Percentiles rank a stretch among this genome's conserved stretches.
Evolutionary conservation across 805 yeast genomes (phyloP).

Genomic region (Starmera amethionina): DNA sequence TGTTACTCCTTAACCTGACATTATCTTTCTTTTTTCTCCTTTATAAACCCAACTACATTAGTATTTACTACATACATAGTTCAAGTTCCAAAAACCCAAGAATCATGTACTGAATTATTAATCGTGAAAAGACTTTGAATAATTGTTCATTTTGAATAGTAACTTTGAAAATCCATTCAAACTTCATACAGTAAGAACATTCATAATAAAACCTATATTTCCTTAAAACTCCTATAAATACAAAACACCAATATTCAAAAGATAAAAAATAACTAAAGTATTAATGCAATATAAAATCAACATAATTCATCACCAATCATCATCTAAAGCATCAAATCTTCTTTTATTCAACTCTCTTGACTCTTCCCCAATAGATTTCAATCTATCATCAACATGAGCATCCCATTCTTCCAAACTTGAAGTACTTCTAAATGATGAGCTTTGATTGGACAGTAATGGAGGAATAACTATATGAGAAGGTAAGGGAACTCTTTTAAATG

Average conservation of each 20-base stretch:
- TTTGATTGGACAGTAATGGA: constrained; percentile 24
- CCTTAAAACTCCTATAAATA: background rate
- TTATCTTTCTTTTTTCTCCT: no score
- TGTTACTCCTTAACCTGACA: no score
- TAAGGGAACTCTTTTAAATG: constrained; percentile 25
- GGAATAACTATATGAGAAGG: constrained; percentile 22
- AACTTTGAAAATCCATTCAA: background rate
- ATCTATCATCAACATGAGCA: constrained; percentile 23
- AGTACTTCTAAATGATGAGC: constrained; percentile 21
- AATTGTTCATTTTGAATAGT: no score
- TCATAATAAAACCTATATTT: no score
- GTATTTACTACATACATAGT: no score
- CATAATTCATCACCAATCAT: constrained; percentile 13
- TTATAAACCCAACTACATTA: no score
- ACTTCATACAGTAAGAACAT: background rate
- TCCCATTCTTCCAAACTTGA: constrained; percentile 32
- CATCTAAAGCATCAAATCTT: constrained; percentile 16
- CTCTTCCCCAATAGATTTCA: constrained; percentile 22
- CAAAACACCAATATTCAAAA: background rate
- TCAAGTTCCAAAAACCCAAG: no score
- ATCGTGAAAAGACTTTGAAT: no score
- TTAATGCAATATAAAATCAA: no score
- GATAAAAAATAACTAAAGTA: no score
- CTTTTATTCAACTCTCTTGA: constrained; percentile 16
- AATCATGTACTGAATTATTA: no score